Base-by-base conservation (phyloP, 306 rosid genomes). In the Cercis canadensis region DNA sequence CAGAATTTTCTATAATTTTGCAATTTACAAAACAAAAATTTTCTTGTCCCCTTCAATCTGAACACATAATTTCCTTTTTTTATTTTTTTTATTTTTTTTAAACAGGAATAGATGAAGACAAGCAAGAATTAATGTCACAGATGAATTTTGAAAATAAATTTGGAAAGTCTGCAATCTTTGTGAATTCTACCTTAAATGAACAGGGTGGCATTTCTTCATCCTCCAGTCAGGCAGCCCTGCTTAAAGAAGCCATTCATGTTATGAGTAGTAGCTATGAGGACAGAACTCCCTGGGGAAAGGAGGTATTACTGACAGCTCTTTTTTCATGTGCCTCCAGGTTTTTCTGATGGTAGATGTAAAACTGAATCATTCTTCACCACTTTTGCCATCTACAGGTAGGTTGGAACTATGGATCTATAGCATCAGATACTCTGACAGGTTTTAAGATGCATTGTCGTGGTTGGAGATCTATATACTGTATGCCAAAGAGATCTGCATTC, bases 211-310 rank as follows among this genome's bases (percentile, higher is more conserved):
- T 76, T 68, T 90, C 93, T 78, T 86, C 97, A 74, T 84, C 97
- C 55, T 84, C 94, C 0, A 80, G 87, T 78, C 98, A 89, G 29
- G 96, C 89, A 32, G 85, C 84, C 53, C 79, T 90, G 69, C 97
- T 90, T 63, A 93, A 93, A 81, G 98, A 90, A 80, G 98, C 98
- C 71, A 86, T 93, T 78, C 96, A 88, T 40, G 98, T 93, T 12
- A 90, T 93, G 83, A 81, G 94, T 72, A 79, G 94, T 49, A 88
- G 86, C 56, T 93, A 90, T 17, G 98, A 93, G 86, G 98, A 93
- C 81, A 84, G 86, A 81, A 93, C 98, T 8, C 92, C 82, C 0
- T 90, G 98, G 98, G 98, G 98, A 75, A 61, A 77, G 0, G 97
- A 93, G 97, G 98, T 93, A 82, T 76, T 56, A 46, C 54, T 8